Base-by-base conservation (phyloP, 2,329 filamentous ascomycete species). In the Madurella fahalii region DNA sequence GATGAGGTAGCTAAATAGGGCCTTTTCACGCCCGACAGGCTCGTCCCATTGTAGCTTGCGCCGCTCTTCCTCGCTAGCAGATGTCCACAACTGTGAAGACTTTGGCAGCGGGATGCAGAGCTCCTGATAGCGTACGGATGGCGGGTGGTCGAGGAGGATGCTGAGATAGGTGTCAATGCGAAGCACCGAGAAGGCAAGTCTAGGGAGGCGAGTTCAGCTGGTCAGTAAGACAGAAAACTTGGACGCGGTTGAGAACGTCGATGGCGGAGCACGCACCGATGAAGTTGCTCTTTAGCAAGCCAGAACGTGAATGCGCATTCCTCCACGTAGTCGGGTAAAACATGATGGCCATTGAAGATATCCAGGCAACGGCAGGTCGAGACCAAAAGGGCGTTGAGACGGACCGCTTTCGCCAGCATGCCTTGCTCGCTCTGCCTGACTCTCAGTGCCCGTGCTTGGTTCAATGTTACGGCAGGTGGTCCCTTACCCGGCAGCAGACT, bases 201-300 rank as follows among this genome's bases (percentile, higher is more conserved):
- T 56, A 15, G 12, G 17, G 3, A 25, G 25, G 32, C 4, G 16
- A 0, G 37, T 9, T 4, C 9, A 41, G 13, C 34, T n/a, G n/a
- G 37, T 32, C n/a, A 47, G 43, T 45, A 34, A 34, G 30, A 41
- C 25, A 25, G 40, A n/a, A 42, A 30, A 2, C 13, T 40, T 15
- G 34, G 34, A 37, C 34, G 13, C 12, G 34, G 9, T 3, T 9
- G 34, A 37, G 34, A 37, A 15, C 34, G 9, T 9, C 4, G 9
- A 9, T 11, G 32, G 9, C 18, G 12, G 34, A 5, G 31, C 30
- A 13, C 13, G 12, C 20, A 56, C 46, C 54, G 46, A 47, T 53
- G 54, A 12, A 57, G 42, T 25, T 57, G 54, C 37, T 57, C 54
- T 20, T 51, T 47, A 30, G 54, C 54, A 13, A 57, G 50, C 54